Conservation (phyloP, 2,329 filamentous ascomycete genomes). For the Chrysosporium queenslandicum region DNA sequence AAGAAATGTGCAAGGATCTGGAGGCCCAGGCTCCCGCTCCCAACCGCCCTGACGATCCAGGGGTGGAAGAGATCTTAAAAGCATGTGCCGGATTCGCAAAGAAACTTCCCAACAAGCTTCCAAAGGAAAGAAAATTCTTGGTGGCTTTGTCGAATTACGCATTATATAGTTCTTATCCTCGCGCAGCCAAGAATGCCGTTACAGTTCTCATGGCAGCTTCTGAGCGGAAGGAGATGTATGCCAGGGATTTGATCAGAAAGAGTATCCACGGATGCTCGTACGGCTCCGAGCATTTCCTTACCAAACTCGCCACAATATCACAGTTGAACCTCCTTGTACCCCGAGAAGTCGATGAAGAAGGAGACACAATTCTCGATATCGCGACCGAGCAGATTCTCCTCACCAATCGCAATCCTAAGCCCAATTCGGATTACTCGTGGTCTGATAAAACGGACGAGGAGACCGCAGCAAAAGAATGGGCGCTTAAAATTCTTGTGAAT, state of each 20-base stretch:
- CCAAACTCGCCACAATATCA: conserved; percentile 42
- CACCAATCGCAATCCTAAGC: conserved; percentile 46
- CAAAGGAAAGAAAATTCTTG: conserved; percentile 67
- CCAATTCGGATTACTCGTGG: conserved; percentile 54
- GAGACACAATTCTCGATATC: conserved; percentile 69
- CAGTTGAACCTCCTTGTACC: conserved; percentile 67
- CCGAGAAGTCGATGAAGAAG: conserved; percentile 60
- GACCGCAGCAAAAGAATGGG: conserved; percentile 70
- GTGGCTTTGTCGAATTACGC: conserved; percentile 76
- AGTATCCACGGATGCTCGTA: conserved; percentile 66
- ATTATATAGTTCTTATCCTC: conserved; percentile 66
- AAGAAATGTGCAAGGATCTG: conserved; percentile 79
- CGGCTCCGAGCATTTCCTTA: conserved; percentile 63
- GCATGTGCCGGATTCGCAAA: conserved; percentile 86
- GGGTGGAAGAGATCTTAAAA: conserved; percentile 81
- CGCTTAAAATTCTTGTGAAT: conserved; percentile 78
- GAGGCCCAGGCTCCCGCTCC: conserved; percentile 67
- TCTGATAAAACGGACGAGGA: conserved; percentile 67
- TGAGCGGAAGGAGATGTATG: conserved; percentile 72
- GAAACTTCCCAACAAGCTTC: conserved; percentile 74
- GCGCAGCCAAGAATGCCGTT: conserved; percentile 85
- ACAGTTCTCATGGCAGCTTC: conserved; percentile 73
- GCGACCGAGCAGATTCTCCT: conserved; percentile 65
- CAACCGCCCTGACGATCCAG: conserved; percentile 56
- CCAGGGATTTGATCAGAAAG: conserved; percentile 69